Conservation (phyloP, 2,329 filamentous ascomycete species). For the Pseudofabraea citricarpa region DNA sequence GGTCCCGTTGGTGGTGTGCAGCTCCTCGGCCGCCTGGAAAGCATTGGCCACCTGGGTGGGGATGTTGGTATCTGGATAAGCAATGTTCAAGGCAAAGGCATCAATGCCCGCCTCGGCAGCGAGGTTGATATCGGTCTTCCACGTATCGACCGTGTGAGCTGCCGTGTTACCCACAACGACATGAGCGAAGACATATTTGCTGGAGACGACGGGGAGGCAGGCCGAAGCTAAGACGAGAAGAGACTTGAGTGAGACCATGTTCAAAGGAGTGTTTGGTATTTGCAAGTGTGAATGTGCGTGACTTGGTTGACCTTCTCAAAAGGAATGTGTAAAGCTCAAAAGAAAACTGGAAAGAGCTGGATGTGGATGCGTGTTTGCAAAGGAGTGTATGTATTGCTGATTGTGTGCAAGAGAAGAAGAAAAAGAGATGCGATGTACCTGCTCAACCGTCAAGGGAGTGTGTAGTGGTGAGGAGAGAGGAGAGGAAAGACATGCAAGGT, state of each 20-base stretch:
- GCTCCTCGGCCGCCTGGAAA: slow-evolving; percentile 28
- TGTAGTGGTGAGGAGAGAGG: background rate
- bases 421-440: background rate
- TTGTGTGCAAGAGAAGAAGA: no score
- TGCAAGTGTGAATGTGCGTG: background rate
- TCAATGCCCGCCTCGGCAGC: slow-evolving; percentile 32
- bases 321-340: background rate
- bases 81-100: slow-evolving; percentile 32
- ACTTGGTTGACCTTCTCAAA: no score
- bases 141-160: slow-evolving; percentile 24
- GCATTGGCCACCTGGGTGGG: slow-evolving; percentile 28
- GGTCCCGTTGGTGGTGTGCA: slow-evolving; percentile 16
- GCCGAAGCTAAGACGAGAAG: slow-evolving; percentile 1
- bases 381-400: slow-evolving; percentile 1
- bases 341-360: background rate
- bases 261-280: background rate
- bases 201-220: slow-evolving; percentile 7
- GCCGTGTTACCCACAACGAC: slow-evolving; percentile 28
- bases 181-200: slow-evolving; percentile 26
- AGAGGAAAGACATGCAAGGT: background rate
- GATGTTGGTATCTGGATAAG: slow-evolving; percentile 26
- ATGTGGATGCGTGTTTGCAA: background rate
- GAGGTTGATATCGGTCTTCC: slow-evolving; percentile 27
- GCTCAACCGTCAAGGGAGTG: slow-evolving; percentile 3
- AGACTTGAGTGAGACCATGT: slow-evolving; percentile 1